phyloP scores from a whole-genome alignment of 768 basidiomycete genomes.

The Tricholoma bakamatsutake region DNA sequence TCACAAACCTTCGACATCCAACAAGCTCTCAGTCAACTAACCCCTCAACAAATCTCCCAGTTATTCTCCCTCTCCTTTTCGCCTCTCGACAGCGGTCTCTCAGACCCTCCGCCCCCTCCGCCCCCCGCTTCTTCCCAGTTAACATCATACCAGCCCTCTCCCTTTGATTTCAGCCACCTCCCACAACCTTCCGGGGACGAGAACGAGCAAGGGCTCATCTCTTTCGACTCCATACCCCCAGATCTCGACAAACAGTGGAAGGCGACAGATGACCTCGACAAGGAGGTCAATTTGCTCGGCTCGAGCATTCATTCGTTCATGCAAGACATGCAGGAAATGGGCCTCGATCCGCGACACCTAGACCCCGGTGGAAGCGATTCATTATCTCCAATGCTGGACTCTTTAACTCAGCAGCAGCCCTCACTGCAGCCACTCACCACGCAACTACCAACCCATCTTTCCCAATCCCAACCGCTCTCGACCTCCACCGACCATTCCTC shows the following conservation, averaged over 20 bases:
- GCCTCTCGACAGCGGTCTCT: conserved; percentile 22
- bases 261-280: conserved; percentile 57
- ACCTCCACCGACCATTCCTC: neutral
- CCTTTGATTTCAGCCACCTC: conserved; percentile 27
- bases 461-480: neutral
- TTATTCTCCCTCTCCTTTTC: conserved; percentile 42
- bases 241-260: conserved; percentile 34
- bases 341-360: conserved; percentile 9
- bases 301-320: conserved; percentile 67
- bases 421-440: neutral
- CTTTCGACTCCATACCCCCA: conserved; percentile 20
- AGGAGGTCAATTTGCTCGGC: conserved; percentile 67
- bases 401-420: neutral
- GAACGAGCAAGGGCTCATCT: conserved; percentile 23
- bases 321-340: conserved; percentile 21
- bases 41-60: conserved; percentile 53
- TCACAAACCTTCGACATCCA: conserved; percentile 40
- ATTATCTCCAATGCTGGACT: conserved; percentile 3
- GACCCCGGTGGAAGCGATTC: conserved; percentile 2
- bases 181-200: conserved; percentile 11
- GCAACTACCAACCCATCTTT: neutral
- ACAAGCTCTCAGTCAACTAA: conserved; percentile 45
- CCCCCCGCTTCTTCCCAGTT: conserved; percentile 18
- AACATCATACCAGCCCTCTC: conserved; percentile 28
- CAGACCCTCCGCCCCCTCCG: conserved; percentile 5